These are phyloP conservation scores for Salix brachista DNA, from an alignment of 345 rosid genomes.

Conservation along the genomic window DNA sequence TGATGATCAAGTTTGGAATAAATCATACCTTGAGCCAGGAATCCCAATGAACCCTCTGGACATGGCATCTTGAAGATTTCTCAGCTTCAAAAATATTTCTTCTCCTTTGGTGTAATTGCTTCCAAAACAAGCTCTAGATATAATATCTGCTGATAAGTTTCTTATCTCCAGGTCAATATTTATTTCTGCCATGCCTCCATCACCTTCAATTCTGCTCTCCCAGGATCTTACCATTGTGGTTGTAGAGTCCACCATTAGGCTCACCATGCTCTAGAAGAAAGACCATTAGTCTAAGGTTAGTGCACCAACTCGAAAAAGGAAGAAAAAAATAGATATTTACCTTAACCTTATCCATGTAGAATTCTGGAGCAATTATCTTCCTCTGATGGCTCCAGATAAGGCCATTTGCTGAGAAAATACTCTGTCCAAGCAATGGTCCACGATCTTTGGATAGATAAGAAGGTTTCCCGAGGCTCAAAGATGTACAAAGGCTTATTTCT, in stretches of 20 bases:
- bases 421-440: constrained; percentile 44
- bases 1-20: neutral
- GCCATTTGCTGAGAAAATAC: constrained; percentile 35
- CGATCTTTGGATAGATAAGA: constrained; percentile 36
- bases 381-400: constrained; percentile 30
- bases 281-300: neutral
- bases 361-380: constrained; percentile 26
- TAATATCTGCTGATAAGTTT: constrained; percentile 29
- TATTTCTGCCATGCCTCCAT: constrained; percentile 16
- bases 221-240: constrained; percentile 7
- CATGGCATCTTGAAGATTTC: constrained; percentile 16
- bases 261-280: constrained; percentile 19
- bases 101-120: constrained; percentile 22
- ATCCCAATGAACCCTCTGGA: constrained; percentile 15
- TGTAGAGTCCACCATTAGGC: constrained; percentile 25
- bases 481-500: constrained; percentile 35
- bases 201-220: constrained; percentile 15
- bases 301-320: neutral
- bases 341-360: constrained; percentile 29
- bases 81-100: constrained; percentile 23
- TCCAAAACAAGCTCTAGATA: constrained; percentile 32
- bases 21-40: constrained; percentile 17
- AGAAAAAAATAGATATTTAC: neutral
- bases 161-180: constrained; percentile 17
- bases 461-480: constrained; percentile 45